A percentile compares a stretch with the other conserved stretches of the same genome.
These are phyloP conservation scores for Auricularia heimuer DNA, from an alignment of 768 basidiomycete species.

Conservation along the genomic window DNA sequence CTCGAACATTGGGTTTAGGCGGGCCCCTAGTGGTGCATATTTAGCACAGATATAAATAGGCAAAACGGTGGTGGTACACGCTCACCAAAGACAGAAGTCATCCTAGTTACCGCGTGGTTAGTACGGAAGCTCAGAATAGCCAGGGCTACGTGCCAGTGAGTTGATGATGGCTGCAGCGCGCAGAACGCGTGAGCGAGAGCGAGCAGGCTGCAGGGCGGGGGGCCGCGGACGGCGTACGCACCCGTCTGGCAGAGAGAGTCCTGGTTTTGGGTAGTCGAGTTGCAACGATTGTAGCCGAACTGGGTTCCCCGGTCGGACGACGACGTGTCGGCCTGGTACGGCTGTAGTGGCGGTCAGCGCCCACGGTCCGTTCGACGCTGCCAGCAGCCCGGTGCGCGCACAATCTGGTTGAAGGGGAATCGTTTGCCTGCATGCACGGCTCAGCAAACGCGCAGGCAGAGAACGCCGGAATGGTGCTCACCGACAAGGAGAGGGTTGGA, in stretches of 20 bases:
- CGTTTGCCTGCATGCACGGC: background rate
- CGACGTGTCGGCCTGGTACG: slow-evolving; percentile 23
- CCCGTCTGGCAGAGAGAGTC: slow-evolving; percentile 58
- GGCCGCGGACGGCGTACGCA: slow-evolving; percentile 43
- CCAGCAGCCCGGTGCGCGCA: too few species aligned
- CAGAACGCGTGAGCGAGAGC: background rate
- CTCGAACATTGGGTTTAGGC: background rate
- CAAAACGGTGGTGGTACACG: background rate
- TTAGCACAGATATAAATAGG: background rate
- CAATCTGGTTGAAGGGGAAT: background rate
- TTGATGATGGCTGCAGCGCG: background rate
- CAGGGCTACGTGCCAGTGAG: background rate
- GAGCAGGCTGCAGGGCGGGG: slow-evolving; percentile 11
- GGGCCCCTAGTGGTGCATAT: background rate
- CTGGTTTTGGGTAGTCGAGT: slow-evolving; percentile 52
- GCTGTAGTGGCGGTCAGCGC: slow-evolving; percentile 8
- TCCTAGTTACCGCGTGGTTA: background rate
- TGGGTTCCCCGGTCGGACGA: slow-evolving; percentile 43
- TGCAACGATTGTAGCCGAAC: slow-evolving; percentile 57
- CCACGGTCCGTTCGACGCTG: background rate
- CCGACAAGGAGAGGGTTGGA: background rate
- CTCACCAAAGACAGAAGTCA: background rate
- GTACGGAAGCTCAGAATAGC: background rate
- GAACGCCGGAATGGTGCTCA: background rate
- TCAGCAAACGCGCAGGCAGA: too few species aligned